Evolutionary conservation across 73 alveolate species (phyloP).

Genomic region (Durusdinium trenchii): DNA sequence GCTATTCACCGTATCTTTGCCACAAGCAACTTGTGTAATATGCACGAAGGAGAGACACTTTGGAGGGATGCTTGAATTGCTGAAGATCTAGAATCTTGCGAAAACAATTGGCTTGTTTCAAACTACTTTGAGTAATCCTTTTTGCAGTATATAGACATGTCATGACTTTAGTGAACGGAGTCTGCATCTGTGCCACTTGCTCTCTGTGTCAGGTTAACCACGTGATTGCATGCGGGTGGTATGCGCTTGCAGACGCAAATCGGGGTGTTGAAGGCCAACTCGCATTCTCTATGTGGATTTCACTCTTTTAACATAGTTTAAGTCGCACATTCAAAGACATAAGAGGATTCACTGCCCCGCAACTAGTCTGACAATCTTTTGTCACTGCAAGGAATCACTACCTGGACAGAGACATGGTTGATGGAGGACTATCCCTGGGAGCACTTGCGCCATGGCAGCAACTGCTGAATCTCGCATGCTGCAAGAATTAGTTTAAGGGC

Average conservation of each 20-base stretch:
- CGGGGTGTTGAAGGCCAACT: not conserved
- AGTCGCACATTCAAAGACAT: not conserved
- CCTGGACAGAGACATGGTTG: constrained; percentile 55
- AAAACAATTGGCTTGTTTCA: too few species aligned
- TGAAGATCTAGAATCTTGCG: not conserved
- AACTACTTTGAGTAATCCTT: too few species aligned
- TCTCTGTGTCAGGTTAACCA: constrained; percentile 47
- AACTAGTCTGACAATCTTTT: not conserved
- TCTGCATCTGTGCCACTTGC: not conserved
- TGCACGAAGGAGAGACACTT: not conserved
- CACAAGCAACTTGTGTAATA: not conserved
- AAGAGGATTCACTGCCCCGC: not conserved
- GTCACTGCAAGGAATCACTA: constrained; percentile 24
- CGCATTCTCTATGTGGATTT: too few species aligned
- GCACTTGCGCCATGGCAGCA: constrained; percentile 52
- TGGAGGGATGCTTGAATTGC: not conserved
- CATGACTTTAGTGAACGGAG: too few species aligned
- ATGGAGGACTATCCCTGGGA: constrained; percentile 40
- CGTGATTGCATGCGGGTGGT: constrained; percentile 93
- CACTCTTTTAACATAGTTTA: too few species aligned
- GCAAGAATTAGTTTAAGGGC: too few species aligned
- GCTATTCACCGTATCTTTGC: constrained; percentile 61
- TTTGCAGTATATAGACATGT: not conserved
- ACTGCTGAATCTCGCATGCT: too few species aligned
- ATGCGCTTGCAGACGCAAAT: constrained; percentile 72